Base-by-base conservation (phyloP, 2,329 filamentous ascomycete genomes). In the Cercospora berteroae region DNA sequence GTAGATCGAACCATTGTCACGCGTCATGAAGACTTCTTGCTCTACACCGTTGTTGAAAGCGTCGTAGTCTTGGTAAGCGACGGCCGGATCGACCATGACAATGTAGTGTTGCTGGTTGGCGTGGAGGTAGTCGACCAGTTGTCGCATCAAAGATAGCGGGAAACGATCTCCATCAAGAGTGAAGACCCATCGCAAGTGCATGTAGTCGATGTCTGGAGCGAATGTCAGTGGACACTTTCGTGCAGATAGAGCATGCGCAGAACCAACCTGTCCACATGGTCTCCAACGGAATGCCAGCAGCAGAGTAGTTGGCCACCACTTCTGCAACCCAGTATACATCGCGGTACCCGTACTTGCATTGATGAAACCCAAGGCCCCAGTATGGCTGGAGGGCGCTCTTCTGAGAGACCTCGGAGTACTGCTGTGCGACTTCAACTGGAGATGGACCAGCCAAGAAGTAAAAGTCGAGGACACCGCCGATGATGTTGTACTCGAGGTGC, bases 401-500 rank as follows among this genome's bases (percentile, higher is more conserved):
- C 4, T 83, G 83, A 44, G 81, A 81, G 16, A 84, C 75, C n/a
- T 83, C 81, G 1, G 82, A 80, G 66, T 85, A 85, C 70, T 85
- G 83, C 71, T 79, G 77, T 5, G 82, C 80, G 4, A 83, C 84
- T 9, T 82, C 78, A 9, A 78, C 77, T 4, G 84, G 83, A 16
- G 78, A 72, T 3, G 80, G 80, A 3, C 84, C 84, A 36, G 83
- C 79, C 65, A 86, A 68, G 75, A 85, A 85, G 76, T 85, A 85
- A 29, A 86, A 75, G 77, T 94, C 92, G 2, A 95, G 76, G 20
- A 94, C 85, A 9, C 92, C 92, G 6, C 92, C 91, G 0, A 94
- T 83, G 1, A 87, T 87, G 77, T 94, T 92, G 80, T 94, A 95
- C 78, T 94, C 90, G 5, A 95, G 84, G 66, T 89, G 92, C 75